Percentiles rank a stretch among this genome's conserved stretches.
Conservation (phyloP, 1,139 yeast genomes). For the Candida sp. region DNA sequence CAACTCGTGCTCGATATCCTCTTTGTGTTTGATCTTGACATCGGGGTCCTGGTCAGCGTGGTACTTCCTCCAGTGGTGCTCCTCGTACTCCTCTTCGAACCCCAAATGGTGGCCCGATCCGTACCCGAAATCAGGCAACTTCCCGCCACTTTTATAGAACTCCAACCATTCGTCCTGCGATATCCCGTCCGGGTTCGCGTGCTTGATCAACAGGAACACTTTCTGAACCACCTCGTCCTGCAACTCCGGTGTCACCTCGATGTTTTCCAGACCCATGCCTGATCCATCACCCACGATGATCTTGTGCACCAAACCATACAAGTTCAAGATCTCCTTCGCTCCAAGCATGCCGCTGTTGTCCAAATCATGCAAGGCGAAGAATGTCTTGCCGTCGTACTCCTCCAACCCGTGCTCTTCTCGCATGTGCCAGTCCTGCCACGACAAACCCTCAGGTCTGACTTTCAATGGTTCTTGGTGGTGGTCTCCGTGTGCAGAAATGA, state of each 20-base stretch:
- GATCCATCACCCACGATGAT: constrained; percentile 86
- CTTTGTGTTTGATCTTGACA: constrained; percentile 78
- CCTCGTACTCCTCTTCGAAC: constrained; percentile 91
- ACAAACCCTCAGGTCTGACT: constrained; percentile 49
- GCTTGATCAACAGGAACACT: constrained; percentile 66
- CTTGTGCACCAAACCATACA: constrained; percentile 80
- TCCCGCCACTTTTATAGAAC: constrained; percentile 67
- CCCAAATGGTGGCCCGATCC: constrained; percentile 98
- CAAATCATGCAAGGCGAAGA: constrained; percentile 82
- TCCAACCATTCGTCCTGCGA: constrained; percentile 72
- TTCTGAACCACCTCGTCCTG: constrained; percentile 59
- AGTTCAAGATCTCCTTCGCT: constrained; percentile 68
- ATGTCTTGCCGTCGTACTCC: constrained; percentile 73
- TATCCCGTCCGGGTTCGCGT: constrained; percentile 67
- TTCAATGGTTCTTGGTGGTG: constrained; percentile 12
- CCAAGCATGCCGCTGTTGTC: constrained; percentile 57
- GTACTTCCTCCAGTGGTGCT: constrained; percentile 92
- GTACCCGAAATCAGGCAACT: constrained; percentile 89
- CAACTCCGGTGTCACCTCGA: constrained; percentile 51
- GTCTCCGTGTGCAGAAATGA: constrained; percentile 21
- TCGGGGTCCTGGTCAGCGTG: constrained; percentile 87
- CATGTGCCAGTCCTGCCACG: constrained; percentile 95
- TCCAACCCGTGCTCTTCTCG: constrained; percentile 82
- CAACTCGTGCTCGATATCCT: constrained; percentile 88
- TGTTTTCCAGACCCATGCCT: constrained; percentile 72